Base-by-base conservation (phyloP, 2,329 filamentous ascomycete genomes). In the Fusarium redolens region DNA sequence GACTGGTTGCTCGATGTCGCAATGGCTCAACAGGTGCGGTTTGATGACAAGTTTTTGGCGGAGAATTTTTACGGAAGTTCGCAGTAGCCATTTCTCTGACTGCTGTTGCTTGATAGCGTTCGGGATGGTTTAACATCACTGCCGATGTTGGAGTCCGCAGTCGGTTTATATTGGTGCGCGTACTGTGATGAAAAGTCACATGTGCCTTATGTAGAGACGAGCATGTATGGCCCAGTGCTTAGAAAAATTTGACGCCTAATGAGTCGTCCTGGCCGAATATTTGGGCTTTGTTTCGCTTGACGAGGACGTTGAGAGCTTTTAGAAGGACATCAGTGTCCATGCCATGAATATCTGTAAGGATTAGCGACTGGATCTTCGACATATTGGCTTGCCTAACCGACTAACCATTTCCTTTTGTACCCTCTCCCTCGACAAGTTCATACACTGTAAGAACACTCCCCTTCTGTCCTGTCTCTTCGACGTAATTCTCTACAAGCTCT, bases 231-330 rank as follows among this genome's bases (percentile, higher is more conserved):
- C 31, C 45, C n/a, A 69, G 58, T 60, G 44, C 52, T 91, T 85
- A 98, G 81, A 98, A 98, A 85, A 99, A 98, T 85, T 99, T 99
- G 73, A 98, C 94, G 78, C 96, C 96, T 78, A 93, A 90, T 68
- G 93, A 93, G 80, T 96, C 94, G 78, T 96, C 95, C 60, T 90
- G 89, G 38, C 96, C 96, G 84, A 99, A 98, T 31, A 98, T 91
- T 82, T 98, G 96, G 18, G 95, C 96, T 83, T 93, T 97, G 75
- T 95, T 95, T 71, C 92, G 89, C 86, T 97, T 97, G 40, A 97
- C 95, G 54, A 98, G 87, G 55, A 96, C 86, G 68, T 90, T 89
- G 54, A 99, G 86, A 41, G 93, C 92, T 81, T 92, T 95, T 74
- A 92, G 89, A 78, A 99, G 86, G 69, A 97, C 82, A 30, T 95